A percentile compares a stretch with the other conserved stretches of the same genome.
phyloP scores from a whole-genome alignment of 2,329 filamentous ascomycete species.

The Colletotrichum costaricense region DNA sequence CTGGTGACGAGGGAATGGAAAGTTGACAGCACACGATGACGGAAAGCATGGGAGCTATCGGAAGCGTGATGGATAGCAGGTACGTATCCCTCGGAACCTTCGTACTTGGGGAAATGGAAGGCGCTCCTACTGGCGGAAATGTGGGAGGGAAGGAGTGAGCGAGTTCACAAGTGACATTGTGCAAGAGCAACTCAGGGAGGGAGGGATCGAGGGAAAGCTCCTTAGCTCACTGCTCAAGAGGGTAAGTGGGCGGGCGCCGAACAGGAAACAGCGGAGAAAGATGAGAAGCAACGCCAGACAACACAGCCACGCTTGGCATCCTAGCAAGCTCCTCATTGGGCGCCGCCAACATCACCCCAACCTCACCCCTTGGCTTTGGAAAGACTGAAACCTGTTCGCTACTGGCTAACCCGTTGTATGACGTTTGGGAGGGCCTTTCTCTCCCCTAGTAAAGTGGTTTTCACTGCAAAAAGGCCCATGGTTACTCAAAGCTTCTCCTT shows the following conservation, averaged over 20 bases:
- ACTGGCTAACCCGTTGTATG: conserved; percentile 27
- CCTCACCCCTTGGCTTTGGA: conserved; percentile 6
- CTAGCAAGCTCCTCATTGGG: conserved; percentile 15
- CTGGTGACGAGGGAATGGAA: neutral
- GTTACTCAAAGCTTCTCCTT: neutral
- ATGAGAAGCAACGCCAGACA: conserved; percentile 31
- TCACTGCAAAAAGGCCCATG: neutral
- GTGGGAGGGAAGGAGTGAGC: conserved; percentile 1
- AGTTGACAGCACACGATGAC: neutral
- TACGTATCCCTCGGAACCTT: no score
- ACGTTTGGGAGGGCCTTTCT: conserved; percentile 20
- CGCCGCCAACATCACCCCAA: neutral
- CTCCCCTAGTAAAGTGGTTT: neutral
- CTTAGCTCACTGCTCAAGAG: neutral
- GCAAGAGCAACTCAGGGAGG: neutral
- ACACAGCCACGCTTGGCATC: conserved; percentile 35
- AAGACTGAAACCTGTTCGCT: conserved; percentile 30
- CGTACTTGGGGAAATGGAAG: neutral
- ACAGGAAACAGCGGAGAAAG: conserved; percentile 33
- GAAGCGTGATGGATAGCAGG: no score
- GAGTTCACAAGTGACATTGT: no score
- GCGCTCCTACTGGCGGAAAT: neutral
- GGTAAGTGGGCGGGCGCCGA: neutral
- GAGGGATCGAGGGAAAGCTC: neutral
- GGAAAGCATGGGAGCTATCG: neutral